Evolutionary conservation across 129 eudicot genomes (phyloP).

Genomic region (Kitagawia praeruptora): DNA sequence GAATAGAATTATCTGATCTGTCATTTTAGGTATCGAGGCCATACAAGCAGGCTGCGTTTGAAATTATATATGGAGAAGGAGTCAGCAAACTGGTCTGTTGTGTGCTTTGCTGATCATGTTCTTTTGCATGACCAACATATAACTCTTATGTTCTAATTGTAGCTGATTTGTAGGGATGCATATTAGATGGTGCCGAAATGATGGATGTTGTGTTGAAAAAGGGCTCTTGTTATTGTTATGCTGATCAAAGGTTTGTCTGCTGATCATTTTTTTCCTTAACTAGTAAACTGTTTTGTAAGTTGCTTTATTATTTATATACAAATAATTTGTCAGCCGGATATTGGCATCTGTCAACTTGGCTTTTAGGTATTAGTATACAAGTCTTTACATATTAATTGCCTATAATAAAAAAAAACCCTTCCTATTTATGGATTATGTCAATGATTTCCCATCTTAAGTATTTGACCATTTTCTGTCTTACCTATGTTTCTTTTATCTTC

Average conservation of each 20-base stretch:
- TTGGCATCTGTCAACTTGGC: background rate
- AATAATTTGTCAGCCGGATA: background rate
- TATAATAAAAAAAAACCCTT: background rate
- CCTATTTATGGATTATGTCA: background rate
- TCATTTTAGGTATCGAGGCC: background rate
- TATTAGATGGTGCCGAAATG: conserved; percentile 93
- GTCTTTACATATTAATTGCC: background rate
- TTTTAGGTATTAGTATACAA: background rate
- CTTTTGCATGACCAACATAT: background rate
- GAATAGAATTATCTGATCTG: background rate
- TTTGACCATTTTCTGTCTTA: background rate
- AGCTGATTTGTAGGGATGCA: conserved; percentile 58
- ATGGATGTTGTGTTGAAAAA: conserved; percentile 68
- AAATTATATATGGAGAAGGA: conserved; percentile 36
- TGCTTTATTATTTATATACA: no score
- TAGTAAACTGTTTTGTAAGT: background rate
- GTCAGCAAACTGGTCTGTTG: conserved; percentile 73
- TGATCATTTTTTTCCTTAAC: background rate
- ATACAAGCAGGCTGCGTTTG: background rate
- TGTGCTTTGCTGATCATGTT: conserved; percentile 6
- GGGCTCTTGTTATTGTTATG: conserved; percentile 91
- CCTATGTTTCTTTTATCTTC: background rate
- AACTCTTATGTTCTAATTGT: conserved; percentile 10
- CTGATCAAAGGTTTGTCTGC: conserved; percentile 69
- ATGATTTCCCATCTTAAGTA: background rate